Conservation (phyloP, 2,329 filamentous ascomycete genomes). For the Penicillium sp. region DNA sequence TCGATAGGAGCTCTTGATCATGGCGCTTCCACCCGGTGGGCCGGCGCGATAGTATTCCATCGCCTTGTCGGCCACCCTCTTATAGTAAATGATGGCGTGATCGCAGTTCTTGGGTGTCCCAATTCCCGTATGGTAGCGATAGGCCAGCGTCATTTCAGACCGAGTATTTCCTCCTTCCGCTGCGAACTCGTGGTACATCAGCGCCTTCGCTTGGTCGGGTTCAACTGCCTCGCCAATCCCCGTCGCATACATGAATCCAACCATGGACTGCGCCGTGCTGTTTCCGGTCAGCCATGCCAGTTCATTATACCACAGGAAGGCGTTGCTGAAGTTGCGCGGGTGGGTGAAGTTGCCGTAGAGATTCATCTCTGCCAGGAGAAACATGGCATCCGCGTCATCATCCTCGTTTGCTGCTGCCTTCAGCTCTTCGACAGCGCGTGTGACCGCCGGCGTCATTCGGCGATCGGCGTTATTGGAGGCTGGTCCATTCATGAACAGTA, state of each 20-base stretch:
- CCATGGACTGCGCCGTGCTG: slow-evolving; percentile 89
- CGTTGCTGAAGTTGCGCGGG: slow-evolving; percentile 73
- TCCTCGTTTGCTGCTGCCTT: slow-evolving; percentile 56
- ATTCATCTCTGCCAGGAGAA: slow-evolving; percentile 87
- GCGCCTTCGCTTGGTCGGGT: slow-evolving; percentile 82
- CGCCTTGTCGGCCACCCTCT: slow-evolving; percentile 87
- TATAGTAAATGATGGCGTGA: slow-evolving; percentile 81
- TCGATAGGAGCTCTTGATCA: slow-evolving; percentile 74
- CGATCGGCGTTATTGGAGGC: slow-evolving; percentile 44
- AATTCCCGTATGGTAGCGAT: slow-evolving; percentile 80
- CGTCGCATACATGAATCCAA: slow-evolving; percentile 93
- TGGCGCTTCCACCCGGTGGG: slow-evolving; percentile 78
- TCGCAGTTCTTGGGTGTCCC: slow-evolving; percentile 84
- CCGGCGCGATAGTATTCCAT: slow-evolving; percentile 84
- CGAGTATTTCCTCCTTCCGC: slow-evolving; percentile 76
- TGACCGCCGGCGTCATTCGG: slow-evolving; percentile 45
- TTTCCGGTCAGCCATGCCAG: slow-evolving; percentile 78
- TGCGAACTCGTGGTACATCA: slow-evolving; percentile 93
- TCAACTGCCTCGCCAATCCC: slow-evolving; percentile 79
- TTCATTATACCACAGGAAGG: slow-evolving; percentile 76
- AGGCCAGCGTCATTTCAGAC: slow-evolving; percentile 91
- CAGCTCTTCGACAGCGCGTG: slow-evolving; percentile 58
- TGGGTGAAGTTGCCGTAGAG: slow-evolving; percentile 94
- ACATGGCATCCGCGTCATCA: slow-evolving; percentile 73
- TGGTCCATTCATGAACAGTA: slow-evolving; percentile 64